Evolutionary conservation across 2,329 filamentous ascomycete species (phyloP), one percentile per base, ranked within the genome.

Genomic region (Sclerotinia glacialis): DNA sequence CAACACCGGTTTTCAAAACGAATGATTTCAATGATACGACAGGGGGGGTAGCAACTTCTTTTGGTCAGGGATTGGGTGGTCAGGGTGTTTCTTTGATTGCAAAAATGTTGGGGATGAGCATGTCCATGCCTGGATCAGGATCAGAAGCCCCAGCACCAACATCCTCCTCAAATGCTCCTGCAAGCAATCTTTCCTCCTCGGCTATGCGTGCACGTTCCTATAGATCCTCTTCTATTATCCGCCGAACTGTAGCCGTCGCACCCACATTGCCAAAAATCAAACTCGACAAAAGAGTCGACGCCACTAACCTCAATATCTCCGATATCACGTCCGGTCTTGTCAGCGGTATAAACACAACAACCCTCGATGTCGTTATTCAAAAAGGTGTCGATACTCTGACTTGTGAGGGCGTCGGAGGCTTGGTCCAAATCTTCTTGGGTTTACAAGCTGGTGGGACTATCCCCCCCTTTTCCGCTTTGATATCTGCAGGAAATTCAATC

Each of bases 31-130:
- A 65, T 26, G 63, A 65, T 50, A 65, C 63, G n/a, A 60, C 54
- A 1, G 53, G 53, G 0, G 63, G 63, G 12, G 63, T 52, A 1
- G 63, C 53, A 60, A 65, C 63, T 7, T 59, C 63, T 26, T 65
- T 65, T 23, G 63, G 63, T 26, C 63, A 60, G 23, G 63, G 63
- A 0, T 26, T 65, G 9, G 63, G 63, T 65, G 54, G 63, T 12
- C 42, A 65, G 8, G 54, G 63, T 52, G 53, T 65, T 16, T 44
- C n/a, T 4, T 21, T 65, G 18, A 40, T 65, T 49, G 16, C 56
- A 23, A 31, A 59, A 47, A 58, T 58, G 42, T 18, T 65, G n/a
- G 63, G 53, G 2, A 65, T 31, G n/a, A 58, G 31, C 2, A 40
- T 47, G 26, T 50, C 53, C 2, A 31, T 34, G 7, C 14, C 49